Evolutionary conservation across 73 alveolate species (phyloP).

Genomic region (Paramecium sexaurelia): DNA sequence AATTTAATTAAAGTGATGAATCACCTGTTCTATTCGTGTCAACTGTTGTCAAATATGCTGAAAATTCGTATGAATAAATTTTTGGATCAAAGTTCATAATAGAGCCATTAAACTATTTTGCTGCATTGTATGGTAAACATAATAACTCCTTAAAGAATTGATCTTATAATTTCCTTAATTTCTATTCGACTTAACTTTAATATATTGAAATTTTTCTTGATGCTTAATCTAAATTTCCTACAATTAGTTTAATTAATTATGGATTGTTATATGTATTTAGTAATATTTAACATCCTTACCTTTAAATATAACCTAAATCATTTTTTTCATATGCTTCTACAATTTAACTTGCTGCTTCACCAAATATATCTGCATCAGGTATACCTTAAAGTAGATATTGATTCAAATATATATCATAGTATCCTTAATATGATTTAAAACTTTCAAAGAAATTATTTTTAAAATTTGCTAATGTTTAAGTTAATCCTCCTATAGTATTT

Average conservation of each 20-base stretch:
- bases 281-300: not conserved
- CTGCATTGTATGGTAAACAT: not conserved
- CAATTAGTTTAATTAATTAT: not conserved
- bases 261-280: not conserved
- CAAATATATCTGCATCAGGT: slow-evolving; percentile 36
- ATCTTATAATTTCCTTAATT: not conserved
- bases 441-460: not conserved
- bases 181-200: not conserved
- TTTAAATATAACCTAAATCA: not conserved
- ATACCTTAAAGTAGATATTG: not conserved
- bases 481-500: not conserved
- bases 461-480: not conserved
- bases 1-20: not conserved
- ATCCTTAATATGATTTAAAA: not conserved
- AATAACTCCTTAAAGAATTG: not conserved
- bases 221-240: not conserved
- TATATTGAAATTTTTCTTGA: not conserved
- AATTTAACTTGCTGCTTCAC: slow-evolving; percentile 29
- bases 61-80: slow-evolving; percentile 13
- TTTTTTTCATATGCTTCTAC: not conserved
- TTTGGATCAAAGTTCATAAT: not conserved
- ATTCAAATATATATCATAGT: not conserved
- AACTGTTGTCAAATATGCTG: not conserved
- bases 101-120: not conserved
- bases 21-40: not conserved